Evolutionary conservation across 2,329 filamentous ascomycete genomes (phyloP), one percentile per base, ranked within the genome.

Genomic region (Colletotrichum plurivorum): DNA sequence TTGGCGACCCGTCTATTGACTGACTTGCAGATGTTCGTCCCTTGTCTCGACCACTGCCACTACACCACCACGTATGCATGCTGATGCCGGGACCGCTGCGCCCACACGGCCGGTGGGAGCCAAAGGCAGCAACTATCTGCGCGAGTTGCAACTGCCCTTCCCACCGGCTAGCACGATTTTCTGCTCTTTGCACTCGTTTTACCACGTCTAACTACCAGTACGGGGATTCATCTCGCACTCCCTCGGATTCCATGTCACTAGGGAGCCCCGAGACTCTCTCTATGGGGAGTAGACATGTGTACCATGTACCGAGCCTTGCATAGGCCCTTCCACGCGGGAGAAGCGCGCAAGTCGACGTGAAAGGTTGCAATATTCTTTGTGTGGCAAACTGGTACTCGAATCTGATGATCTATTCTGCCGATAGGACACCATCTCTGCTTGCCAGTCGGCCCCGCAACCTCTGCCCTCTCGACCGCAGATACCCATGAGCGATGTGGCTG

Each of bases 1-100:
- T 70, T 70, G 67, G 67, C 67, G 39, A 18, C 36, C 63, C 55
- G 45, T 69, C 62, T 69, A 69, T 69, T 66, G 67, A 68, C 52
- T 70, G 53, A 63, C 45, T 65, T 69, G 65, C 45, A 72, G 69
- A 61, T 54, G 22, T 5, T 49, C 16, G 48, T 43, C 61, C 69
- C 69, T 62, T 59, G 71, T 46, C n/a, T 46, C 46, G 12, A 41
- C 69, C 71, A 71, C 53, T 73, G 55, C 64, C 70, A 43, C 57
- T 60, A 67, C 67, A 71, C 66, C 56, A 60, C 25, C 48, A 66
- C 16, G 20, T 12, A 56, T 66, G 67, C 66, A 51, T 61, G 62
- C 62, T 66, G 15, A 67, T 68, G 54, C 54, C 61, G 41, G 41
- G 48, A 54, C 61, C 41, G 48, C 54, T 49, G 6, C 22, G 22